phyloP scores from a whole-genome alignment of 108 stramenopile species.

The Cyclotella cryptica region DNA sequence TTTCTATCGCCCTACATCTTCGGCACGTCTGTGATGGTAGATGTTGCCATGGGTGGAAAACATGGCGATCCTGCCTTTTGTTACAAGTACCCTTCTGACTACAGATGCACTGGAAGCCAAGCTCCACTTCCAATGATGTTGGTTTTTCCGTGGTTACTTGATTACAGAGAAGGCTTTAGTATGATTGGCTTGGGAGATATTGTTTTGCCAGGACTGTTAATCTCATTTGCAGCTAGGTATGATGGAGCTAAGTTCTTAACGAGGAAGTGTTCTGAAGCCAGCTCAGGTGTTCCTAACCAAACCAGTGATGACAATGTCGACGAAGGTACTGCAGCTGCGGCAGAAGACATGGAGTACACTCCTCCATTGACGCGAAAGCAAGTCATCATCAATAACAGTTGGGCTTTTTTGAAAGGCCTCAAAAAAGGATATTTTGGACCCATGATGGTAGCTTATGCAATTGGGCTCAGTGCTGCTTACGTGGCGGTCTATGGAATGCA shows the following conservation, averaged over 20 bases:
- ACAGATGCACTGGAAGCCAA: constrained; percentile 69
- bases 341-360: constrained; percentile 30
- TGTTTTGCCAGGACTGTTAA: constrained; percentile 77
- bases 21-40: constrained; percentile 86
- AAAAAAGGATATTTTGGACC: constrained; percentile 78
- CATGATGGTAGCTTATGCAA: constrained; percentile 83
- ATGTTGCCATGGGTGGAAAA: constrained; percentile 79
- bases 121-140: constrained; percentile 92
- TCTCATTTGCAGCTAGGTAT: constrained; percentile 71
- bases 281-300: neutral
- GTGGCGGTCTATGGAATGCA: constrained; percentile 85
- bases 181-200: constrained; percentile 96
- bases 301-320: neutral
- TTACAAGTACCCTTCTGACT: constrained; percentile 89
- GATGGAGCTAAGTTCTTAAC: constrained; percentile 63
- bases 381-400: constrained; percentile 3
- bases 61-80: constrained; percentile 78
- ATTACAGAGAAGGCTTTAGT: constrained; percentile 83
- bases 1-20: constrained; percentile 85
- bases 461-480: constrained; percentile 90
- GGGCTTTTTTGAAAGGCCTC: constrained; percentile 19
- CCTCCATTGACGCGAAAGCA: constrained; percentile 15
- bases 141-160: constrained; percentile 67
- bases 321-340: constrained; percentile 4
- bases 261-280: constrained; percentile 31